Evolutionary conservation across 2,329 filamentous ascomycete species (phyloP).

Genomic region (Ophiognomonia clavigignenti-juglandacearum): DNA sequence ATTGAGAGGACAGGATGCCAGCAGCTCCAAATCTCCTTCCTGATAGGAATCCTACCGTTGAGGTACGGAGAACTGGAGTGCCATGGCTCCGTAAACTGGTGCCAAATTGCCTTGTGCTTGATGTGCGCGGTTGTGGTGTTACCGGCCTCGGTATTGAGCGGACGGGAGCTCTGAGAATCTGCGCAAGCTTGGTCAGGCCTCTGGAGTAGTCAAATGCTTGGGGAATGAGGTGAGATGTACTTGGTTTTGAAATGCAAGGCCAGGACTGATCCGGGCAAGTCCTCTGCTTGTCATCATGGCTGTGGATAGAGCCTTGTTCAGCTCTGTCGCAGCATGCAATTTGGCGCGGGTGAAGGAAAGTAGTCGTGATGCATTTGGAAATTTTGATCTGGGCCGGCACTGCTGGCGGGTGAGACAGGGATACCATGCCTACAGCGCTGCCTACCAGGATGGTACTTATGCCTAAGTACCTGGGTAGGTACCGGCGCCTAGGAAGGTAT

Average conservation of each 20-base stretch:
- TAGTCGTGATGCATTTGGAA: slow-evolving; percentile 5
- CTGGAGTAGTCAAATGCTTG: neutral
- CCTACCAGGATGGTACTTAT: neutral
- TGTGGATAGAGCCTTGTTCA: neutral
- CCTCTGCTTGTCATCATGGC: slow-evolving; percentile 53
- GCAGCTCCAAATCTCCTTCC: slow-evolving; percentile 19
- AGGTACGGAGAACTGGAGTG: neutral
- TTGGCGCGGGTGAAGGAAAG: neutral
- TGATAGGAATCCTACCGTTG: slow-evolving; percentile 3
- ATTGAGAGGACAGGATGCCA: slow-evolving; percentile 14
- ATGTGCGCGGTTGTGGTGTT: neutral
- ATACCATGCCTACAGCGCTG: neutral
- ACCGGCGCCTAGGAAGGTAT: too few species aligned
- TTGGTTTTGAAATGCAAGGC: slow-evolving; percentile 34
- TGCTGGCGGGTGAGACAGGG: slow-evolving; percentile 1
- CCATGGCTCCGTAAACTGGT: slow-evolving; percentile 23
- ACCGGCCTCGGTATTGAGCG: slow-evolving; percentile 14
- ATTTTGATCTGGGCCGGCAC: slow-evolving; percentile 1
- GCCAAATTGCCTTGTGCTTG: slow-evolving; percentile 23
- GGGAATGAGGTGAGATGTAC: slow-evolving; percentile 20
- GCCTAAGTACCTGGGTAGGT: neutral
- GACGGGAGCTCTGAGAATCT: slow-evolving; percentile 10
- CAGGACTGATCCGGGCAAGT: slow-evolving; percentile 40
- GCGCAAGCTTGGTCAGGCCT: slow-evolving; percentile 2
- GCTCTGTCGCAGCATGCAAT: slow-evolving; percentile 8